A percentile compares a stretch with the other conserved stretches of the same genome.
These are phyloP conservation scores for Candida parachauliodes DNA, from an alignment of 805 yeast genomes.

Conservation along the genomic window DNA sequence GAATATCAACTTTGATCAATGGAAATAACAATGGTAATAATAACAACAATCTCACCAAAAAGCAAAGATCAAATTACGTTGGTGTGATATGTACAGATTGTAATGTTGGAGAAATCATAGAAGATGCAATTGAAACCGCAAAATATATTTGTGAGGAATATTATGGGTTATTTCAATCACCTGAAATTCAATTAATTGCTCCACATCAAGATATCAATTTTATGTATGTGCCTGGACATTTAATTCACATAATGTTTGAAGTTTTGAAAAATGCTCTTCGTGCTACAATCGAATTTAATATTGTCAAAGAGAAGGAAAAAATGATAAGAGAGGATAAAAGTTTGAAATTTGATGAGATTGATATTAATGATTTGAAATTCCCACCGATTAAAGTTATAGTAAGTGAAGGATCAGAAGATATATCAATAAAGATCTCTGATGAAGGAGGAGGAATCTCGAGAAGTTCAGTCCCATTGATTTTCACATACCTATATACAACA, in stretches of 20 bases:
- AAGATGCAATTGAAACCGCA: conserved; percentile 87
- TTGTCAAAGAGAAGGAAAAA: conserved; percentile 43
- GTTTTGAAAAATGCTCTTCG: conserved; percentile 81
- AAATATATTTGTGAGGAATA: conserved; percentile 88
- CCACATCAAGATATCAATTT: conserved; percentile 68
- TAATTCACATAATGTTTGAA: conserved; percentile 88
- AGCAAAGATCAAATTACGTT: conserved; percentile 57
- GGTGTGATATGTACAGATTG: conserved; percentile 87
- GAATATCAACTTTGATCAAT: conserved; percentile 32
- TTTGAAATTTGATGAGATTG: conserved; percentile 32
- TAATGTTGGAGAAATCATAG: conserved; percentile 76
- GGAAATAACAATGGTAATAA: conserved; percentile 30
- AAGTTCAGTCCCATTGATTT: conserved; percentile 75
- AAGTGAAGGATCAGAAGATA: conserved; percentile 86
- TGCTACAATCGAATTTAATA: conserved; percentile 82
- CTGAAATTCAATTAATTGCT: conserved; percentile 74
- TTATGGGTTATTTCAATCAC: conserved; percentile 83
- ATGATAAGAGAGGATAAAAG: conserved; percentile 41
- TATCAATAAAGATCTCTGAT: conserved; percentile 84
- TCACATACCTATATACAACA: conserved; percentile 91
- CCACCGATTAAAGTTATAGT: conserved; percentile 86
- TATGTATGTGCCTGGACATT: conserved; percentile 91
- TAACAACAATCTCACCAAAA: conserved; percentile 10
- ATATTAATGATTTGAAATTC: conserved; percentile 61
- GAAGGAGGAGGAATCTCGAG: conserved; percentile 95